phyloP scores from a whole-genome alignment of 2,329 filamentous ascomycete species.

The Verticillium isaacii region DNA sequence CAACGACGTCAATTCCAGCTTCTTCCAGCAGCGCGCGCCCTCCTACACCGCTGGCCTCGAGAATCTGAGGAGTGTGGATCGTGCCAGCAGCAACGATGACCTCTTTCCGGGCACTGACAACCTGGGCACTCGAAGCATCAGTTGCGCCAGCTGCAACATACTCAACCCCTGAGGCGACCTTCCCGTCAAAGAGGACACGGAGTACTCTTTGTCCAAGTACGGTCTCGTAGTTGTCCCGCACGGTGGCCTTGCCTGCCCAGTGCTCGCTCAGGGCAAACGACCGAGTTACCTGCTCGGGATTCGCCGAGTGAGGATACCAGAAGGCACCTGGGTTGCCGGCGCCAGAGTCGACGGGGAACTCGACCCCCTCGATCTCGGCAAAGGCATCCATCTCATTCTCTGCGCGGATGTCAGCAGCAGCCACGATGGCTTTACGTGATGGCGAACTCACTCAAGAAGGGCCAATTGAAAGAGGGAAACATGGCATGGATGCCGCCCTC shows the following conservation, averaged over 20 bases:
- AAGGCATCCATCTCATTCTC: conserved; percentile 16
- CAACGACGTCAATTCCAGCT: conserved; percentile 44
- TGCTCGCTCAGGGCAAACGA: conserved; percentile 23
- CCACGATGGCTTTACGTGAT: no score
- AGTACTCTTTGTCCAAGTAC: conserved; percentile 24
- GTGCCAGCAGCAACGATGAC: conserved; percentile 36
- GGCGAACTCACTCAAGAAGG: conserved; percentile 11
- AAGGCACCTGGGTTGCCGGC: conserved; percentile 21
- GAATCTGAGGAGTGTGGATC: conserved; percentile 36
- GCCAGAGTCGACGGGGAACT: conserved; percentile 18
- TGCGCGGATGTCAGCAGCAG: not conserved
- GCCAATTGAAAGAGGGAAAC: conserved; percentile 17
- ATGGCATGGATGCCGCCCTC: conserved; percentile 17
- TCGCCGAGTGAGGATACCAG: conserved; percentile 25
- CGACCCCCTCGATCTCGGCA: conserved; percentile 16
- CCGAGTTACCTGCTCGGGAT: conserved; percentile 19
- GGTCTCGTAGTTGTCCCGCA: conserved; percentile 13
- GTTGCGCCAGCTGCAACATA: conserved; percentile 14
- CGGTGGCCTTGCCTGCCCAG: conserved; percentile 17
- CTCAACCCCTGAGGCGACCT: conserved; percentile 16
- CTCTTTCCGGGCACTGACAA: conserved; percentile 23
- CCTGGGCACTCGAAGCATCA: conserved; percentile 6
- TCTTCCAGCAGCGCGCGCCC: conserved; percentile 24
- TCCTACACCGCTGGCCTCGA: conserved; percentile 38
- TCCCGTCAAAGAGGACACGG: conserved; percentile 33